Percentiles rank a stretch among this genome's conserved stretches.
Conservation (phyloP, 257 asterid species). For the Fraxinus pennsylvanica region DNA sequence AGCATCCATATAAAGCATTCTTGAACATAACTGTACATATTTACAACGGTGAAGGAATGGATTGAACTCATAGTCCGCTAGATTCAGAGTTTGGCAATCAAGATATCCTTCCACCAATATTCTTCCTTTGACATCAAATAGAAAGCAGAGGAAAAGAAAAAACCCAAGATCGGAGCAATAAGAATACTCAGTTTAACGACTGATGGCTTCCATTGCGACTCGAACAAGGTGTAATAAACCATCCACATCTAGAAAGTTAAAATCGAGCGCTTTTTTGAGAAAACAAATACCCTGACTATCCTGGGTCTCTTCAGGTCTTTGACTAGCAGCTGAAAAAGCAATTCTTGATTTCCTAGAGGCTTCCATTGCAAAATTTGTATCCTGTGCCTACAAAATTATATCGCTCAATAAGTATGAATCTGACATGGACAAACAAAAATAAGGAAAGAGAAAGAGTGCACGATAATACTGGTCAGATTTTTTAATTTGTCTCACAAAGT, state of each 20-base stretch:
- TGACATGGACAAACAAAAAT: constrained; percentile 3
- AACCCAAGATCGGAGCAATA: constrained; percentile 26
- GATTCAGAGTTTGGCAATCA: constrained; percentile 21
- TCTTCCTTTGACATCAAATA: constrained; percentile 19
- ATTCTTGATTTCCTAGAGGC: constrained; percentile 82
- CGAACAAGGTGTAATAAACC: constrained; percentile 79
- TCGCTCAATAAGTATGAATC: neutral
- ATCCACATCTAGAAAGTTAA: constrained; percentile 82
- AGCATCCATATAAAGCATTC: constrained; percentile 29
- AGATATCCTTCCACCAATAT: neutral
- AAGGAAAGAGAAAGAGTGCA: neutral
- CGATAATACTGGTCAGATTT: neutral
- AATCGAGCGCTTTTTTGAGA: constrained; percentile 84
- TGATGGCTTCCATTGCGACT: constrained; percentile 75
- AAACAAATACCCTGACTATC: constrained; percentile 54
- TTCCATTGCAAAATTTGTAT: constrained; percentile 83
- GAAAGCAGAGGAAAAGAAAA: constrained; percentile 26
- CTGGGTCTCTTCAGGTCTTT: constrained; percentile 56
- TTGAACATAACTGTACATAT: constrained; percentile 50
- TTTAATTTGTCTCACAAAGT: neutral
- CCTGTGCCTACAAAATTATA: constrained; percentile 66
- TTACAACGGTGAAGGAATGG: constrained; percentile 39
- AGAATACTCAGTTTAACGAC: constrained; percentile 42
- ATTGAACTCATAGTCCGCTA: constrained; percentile 25
- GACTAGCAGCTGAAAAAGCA: constrained; percentile 69